Evolutionary conservation across 371 early-diverging fungal species (phyloP), one percentile per base, ranked within the genome.

Genomic region (Dichotomocladium elegans): DNA sequence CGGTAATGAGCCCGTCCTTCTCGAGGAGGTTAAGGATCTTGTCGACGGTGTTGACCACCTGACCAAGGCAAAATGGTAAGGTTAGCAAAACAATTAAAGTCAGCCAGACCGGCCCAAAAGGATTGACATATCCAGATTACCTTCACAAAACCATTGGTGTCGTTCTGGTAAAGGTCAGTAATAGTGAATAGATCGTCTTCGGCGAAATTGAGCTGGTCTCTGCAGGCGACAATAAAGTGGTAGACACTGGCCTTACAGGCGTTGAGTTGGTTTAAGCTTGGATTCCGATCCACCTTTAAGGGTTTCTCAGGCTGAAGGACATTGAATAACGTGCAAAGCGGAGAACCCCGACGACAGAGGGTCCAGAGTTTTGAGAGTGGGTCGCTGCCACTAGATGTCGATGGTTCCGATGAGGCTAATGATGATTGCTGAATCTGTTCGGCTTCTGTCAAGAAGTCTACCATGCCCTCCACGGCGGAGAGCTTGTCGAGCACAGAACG

Each of bases 71-170:
- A 28, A 37, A n/a, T n/a, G n/a, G n/a, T n/a, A n/a, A n/a, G n/a
- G n/a, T 28, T 7, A 24, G 22, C 17, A 12, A 43, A 43, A 43
- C 25, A 41, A 15, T 15, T 11, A 40, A 19, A 26, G 7, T 34
- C 37, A n/a, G n/a, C n/a, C n/a, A n/a, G n/a, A n/a, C n/a, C n/a
- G n/a, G n/a, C n/a, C n/a, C n/a, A 37, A 3, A 37, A 37, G 14
- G 14, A 37, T 4, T n/a, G 8, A 2, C 3, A 10, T 35, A 7
- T n/a, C n/a, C 1, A 30, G 47, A 11, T 37, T 79, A 95, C 96
- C 85, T 94, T 96, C 58, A 95, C 89, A 66, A 95, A 92, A 26
- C 90, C 92, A 62, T 91, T 91, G 25, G 95, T 96, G 67, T 96
- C 95, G 57, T 98, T 95, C 60, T 88, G 87, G 62, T 89, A 93